These are phyloP conservation scores for Tulasnella sp. DNA, from an alignment of 768 basidiomycete species.

Conservation along the genomic window DNA sequence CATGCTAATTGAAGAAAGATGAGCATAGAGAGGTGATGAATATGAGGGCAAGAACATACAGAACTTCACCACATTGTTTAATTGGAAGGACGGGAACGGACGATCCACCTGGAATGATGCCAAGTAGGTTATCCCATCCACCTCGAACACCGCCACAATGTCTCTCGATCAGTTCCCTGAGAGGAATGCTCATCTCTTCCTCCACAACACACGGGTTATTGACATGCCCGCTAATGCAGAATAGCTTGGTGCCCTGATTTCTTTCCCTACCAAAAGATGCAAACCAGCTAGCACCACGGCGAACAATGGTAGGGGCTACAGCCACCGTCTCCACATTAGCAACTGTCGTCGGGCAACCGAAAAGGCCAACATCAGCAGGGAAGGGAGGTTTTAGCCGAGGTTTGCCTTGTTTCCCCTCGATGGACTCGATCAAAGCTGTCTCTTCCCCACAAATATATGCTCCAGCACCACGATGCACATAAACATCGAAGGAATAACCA, in stretches of 20 bases:
- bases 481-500: constrained; percentile 93
- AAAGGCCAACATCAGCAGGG: constrained; percentile 95
- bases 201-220: constrained; percentile 97
- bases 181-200: constrained; percentile 97
- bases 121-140: constrained; percentile 93
- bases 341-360: constrained; percentile 93
- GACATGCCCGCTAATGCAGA: constrained; percentile 92
- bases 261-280: constrained; percentile 80
- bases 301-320: constrained; percentile 91
- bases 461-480: constrained; percentile 95
- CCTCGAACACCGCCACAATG: constrained; percentile 91
- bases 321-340: constrained; percentile 98
- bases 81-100: constrained; percentile 89
- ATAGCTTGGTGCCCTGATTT: constrained; percentile 95
- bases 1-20: constrained; percentile 45
- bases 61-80: constrained; percentile 67
- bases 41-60: too few relatives aligned
- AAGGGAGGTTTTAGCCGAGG: constrained; percentile 96
- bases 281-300: constrained; percentile 84
- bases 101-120: constrained; percentile 91
- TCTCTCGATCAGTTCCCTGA: constrained; percentile 88
- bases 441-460: constrained; percentile 99
- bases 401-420: constrained; percentile 98
- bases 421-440: constrained; percentile 89
- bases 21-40: background rate